Evolutionary conservation across 352 stramenopile species (phyloP), one percentile per base, ranked within the genome.

Genomic region (Globisporangium okanoganense): DNA sequence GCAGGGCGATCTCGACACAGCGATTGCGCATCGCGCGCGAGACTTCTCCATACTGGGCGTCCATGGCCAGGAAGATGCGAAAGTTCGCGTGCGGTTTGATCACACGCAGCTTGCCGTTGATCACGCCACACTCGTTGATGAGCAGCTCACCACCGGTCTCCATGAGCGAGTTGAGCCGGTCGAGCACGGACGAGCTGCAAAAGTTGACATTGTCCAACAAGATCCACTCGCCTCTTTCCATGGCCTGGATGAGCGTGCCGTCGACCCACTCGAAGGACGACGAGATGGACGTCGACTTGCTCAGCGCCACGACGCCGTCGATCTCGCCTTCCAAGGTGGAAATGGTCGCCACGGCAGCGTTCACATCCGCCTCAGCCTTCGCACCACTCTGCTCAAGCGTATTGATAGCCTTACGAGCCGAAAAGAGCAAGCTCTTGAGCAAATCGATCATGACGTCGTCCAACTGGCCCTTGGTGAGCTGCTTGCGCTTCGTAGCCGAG

Each of bases 1-100:
- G 44, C 33, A 96, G 65, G 1, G 79, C 94, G 41, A 99, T 90
- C 76, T 99, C 97, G 24, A 99, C 88, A 76, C 98, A 99, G 31
- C 98, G 92, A 75, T 99, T 99, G 58, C 98, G 82, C 98, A 99
- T 99, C 12, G 98, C 98, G 53, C 98, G 93, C 20, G 96, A 99
- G 13, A 99, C 90, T 84, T 99, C 98, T 27, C 91, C 90, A 54
- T 87, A 97, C 47, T 93, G 82, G 12, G 97, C 69, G 73, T 99
- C 96, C 89, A 99, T 99, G 10, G 95, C 95, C 35, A 99, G 74
- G 72, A 99, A 99, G 12, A 99, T 80, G 57, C 98, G 83, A 71
- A 99, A 99, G 73, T 99, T 97, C 27, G 85, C 83, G 67, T 99
- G 97, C 22, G 97, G 96, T 51, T 93, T 94, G 55, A 99, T 93